Conservation (phyloP, 352 stramenopile genomes). For the Phytophthora pseudosyringae region DNA sequence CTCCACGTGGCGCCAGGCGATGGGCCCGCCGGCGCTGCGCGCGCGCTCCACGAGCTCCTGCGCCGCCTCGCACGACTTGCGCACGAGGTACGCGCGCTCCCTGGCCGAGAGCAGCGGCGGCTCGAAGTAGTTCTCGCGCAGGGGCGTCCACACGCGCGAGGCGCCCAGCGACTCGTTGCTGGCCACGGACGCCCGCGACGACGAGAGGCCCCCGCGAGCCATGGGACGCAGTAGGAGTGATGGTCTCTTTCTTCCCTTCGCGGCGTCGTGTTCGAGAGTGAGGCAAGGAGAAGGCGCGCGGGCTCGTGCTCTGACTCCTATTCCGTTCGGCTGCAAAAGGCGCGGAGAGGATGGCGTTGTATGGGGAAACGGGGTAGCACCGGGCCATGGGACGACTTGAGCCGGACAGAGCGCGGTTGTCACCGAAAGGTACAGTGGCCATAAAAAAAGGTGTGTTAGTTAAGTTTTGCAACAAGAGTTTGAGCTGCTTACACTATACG, state of each 20-base stretch:
- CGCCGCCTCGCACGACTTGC: constrained; percentile 81
- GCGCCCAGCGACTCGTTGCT: constrained; percentile 6
- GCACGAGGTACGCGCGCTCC: constrained; percentile 78
- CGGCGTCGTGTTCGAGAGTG: constrained; percentile 35
- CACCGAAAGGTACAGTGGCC: constrained; percentile 3
- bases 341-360: constrained; percentile 14
- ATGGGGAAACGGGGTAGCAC: background rate
- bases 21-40: constrained; percentile 59
- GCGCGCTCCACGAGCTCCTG: constrained; percentile 82
- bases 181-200: constrained; percentile 23
- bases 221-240: constrained; percentile 19
- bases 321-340: constrained; percentile 10
- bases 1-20: constrained; percentile 80
- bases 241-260: constrained; percentile 17
- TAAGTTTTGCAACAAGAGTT: no score
- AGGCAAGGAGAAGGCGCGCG: constrained; percentile 3
- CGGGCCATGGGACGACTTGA: constrained; percentile 2
- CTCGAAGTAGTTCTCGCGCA: constrained; percentile 81
- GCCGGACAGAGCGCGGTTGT: constrained; percentile 8
- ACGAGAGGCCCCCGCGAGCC: constrained; percentile 29
- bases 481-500: no score
- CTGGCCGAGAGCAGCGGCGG: constrained; percentile 68
- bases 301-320: constrained; percentile 24
- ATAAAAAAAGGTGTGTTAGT: no score
- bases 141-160: constrained; percentile 61